Evolutionary conservation across 192 early-diverging fungal species (phyloP).

Genomic region (Coemansia sp.): DNA sequence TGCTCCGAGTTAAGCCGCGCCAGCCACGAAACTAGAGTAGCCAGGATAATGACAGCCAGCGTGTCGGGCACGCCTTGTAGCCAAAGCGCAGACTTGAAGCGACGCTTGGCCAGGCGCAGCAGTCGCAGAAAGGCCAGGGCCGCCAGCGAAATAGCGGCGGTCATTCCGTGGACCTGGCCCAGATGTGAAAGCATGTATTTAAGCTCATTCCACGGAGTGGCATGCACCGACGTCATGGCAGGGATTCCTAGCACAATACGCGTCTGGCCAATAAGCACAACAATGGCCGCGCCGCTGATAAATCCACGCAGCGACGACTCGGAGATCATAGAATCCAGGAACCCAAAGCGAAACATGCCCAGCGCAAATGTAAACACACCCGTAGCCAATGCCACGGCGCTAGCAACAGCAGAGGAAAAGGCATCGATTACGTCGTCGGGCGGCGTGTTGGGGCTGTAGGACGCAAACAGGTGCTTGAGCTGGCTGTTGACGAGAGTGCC

Average conservation of each 20-base stretch:
- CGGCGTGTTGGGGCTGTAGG: constrained; percentile 43
- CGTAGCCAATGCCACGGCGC: constrained; percentile 79
- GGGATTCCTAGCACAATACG: constrained; percentile 69
- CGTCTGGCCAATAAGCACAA: constrained; percentile 86
- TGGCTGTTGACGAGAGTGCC: constrained; percentile 66
- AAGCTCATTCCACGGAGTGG: constrained; percentile 78
- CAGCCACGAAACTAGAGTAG: constrained; percentile 72
- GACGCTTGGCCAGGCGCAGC: constrained; percentile 32
- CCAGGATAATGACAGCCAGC: constrained; percentile 73
- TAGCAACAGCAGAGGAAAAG: constrained; percentile 53
- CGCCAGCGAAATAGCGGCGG: constrained; percentile 65
- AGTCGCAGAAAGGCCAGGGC: constrained; percentile 70
- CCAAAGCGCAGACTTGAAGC: constrained; percentile 38
- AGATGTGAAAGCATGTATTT: constrained; percentile 64
- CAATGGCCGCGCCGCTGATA: constrained; percentile 89
- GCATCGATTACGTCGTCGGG: constrained; percentile 52
- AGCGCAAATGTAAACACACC: constrained; percentile 90
- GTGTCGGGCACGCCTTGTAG: constrained; percentile 91
- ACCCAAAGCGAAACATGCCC: constrained; percentile 96
- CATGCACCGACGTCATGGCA: constrained; percentile 56
- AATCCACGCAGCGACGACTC: constrained; percentile 93
- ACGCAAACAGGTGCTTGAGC: constrained; percentile 52
- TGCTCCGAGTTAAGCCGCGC: constrained; percentile 41
- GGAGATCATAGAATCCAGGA: constrained; percentile 93
- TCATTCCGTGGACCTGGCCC: constrained; percentile 62